Evolutionary conservation across 73 alveolate species (phyloP), one percentile per base, ranked within the genome.

Genomic region (Symbiodinium pilosum): DNA sequence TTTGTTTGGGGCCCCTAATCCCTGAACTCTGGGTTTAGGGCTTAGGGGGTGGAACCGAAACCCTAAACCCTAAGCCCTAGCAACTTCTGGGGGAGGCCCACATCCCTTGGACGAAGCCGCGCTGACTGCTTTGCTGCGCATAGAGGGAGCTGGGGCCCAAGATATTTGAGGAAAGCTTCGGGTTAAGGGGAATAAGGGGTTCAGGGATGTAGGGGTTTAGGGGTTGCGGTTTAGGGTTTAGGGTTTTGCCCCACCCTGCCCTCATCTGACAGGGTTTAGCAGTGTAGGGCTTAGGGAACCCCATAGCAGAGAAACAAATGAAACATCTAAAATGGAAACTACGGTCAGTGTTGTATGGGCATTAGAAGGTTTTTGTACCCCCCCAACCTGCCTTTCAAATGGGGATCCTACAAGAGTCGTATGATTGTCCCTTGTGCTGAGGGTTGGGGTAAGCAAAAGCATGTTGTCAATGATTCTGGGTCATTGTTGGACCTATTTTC

Each of bases 101-200:
- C 73, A 54, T 20, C 84, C 96, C 81, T 91, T 91, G 96, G 96
- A 91, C 54, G 96, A 91, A 87, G 11, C 88, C 2, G 88, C 88
- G 52, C 75, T 91, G 54, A 18, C 88, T 28, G 96, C 88, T 4
- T 44, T 91, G 88, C 75, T 91, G 96, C 96, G 77, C 52, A 91
- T 91, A 51, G 81, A 91, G 38, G 88, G 88, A n/a, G 96, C 51
- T 30, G 56, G 42, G 77, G 36, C 36, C 28, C 39, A 12, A 36
- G 28, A 59, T 2, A 2, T 24, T 24, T 3, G 5, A 59, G 32
- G 26, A 3, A n/a, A n/a, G 59, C 14, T 47, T 4, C 1, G 77
- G 77, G 77, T 14, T 59, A 24, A 59, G 77, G 39, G 39, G n/a
- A n/a, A n/a, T n/a, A n/a, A n/a, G 8, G 64, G 8, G 16, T 47